phyloP scores from a whole-genome alignment of 1,284 basidiomycete species.

The Leccinum pachyderme region DNA sequence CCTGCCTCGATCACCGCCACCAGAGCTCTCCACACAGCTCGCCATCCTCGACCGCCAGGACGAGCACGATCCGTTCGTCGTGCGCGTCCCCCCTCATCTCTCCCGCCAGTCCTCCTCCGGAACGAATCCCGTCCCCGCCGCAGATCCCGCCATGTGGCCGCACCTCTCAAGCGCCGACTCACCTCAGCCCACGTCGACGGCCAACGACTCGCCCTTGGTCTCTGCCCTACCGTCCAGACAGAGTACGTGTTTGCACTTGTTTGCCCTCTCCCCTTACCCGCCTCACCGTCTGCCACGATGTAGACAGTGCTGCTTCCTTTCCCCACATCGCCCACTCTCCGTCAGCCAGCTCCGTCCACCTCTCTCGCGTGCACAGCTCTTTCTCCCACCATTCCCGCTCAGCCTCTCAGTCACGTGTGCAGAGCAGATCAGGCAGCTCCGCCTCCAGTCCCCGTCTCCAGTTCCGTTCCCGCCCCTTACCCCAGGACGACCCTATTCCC shows the following conservation, averaged over 20 bases:
- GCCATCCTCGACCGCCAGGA: constrained; percentile 28
- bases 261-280: neutral
- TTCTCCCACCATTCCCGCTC: constrained; percentile 32
- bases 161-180: constrained; percentile 16
- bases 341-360: constrained; percentile 22
- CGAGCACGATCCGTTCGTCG: constrained; percentile 46
- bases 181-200: constrained; percentile 43
- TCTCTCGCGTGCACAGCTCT: constrained; percentile 35
- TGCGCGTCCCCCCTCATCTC: constrained; percentile 36
- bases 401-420: constrained; percentile 39
- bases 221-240: constrained; percentile 40
- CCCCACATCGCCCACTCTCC: constrained; percentile 28
- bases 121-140: constrained; percentile 20
- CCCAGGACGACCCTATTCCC: constrained; percentile 21
- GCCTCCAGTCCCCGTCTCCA: constrained; percentile 42
- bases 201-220: constrained; percentile 33
- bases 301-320: constrained; percentile 29
- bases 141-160: constrained; percentile 32
- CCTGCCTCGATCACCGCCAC: constrained; percentile 24
- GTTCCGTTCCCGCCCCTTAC: constrained; percentile 33
- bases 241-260: constrained; percentile 42
- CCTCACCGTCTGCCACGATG: constrained; percentile 5
- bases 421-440: constrained; percentile 43
- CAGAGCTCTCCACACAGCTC: constrained; percentile 19
- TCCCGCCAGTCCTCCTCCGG: constrained; percentile 29